A percentile compares a stretch with the other conserved stretches of the same genome.
phyloP scores from a whole-genome alignment of 2,329 filamentous ascomycete genomes.

The Rasamsonia emersonii region DNA sequence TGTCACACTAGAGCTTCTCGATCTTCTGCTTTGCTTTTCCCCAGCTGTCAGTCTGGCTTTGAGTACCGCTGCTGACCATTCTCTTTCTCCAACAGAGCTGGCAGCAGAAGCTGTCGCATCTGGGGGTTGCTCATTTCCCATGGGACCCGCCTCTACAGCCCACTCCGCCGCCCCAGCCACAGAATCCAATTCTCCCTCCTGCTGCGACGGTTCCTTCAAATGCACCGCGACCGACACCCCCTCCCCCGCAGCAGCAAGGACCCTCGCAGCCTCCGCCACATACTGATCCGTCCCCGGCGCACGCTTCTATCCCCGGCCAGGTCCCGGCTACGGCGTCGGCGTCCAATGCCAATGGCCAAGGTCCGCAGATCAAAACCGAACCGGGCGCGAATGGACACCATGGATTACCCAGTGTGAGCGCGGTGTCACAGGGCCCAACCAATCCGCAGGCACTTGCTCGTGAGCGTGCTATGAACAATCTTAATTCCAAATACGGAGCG shows the following conservation, averaged over 20 bases:
- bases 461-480: slow-evolving; percentile 44
- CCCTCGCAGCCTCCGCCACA: slow-evolving; percentile 28
- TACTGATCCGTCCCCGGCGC: slow-evolving; percentile 19
- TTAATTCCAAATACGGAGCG: slow-evolving; percentile 41
- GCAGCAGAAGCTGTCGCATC: slow-evolving; percentile 81
- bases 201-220: slow-evolving; percentile 36
- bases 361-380: slow-evolving; percentile 46
- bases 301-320: slow-evolving; percentile 12
- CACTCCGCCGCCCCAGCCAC: slow-evolving; percentile 36
- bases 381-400: slow-evolving; percentile 33
- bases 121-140: slow-evolving; percentile 80
- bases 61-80: neutral
- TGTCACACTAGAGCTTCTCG: too few species aligned
- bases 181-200: slow-evolving; percentile 30
- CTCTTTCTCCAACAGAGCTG: slow-evolving; percentile 59
- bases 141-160: slow-evolving; percentile 83
- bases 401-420: slow-evolving; percentile 25
- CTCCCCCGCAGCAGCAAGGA: slow-evolving; percentile 26
- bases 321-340: slow-evolving; percentile 7
- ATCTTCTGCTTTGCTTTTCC: too few species aligned
- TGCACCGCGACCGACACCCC: slow-evolving; percentile 28
- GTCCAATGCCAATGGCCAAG: slow-evolving; percentile 21
- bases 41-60: too few species aligned
- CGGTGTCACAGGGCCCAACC: slow-evolving; percentile 23
- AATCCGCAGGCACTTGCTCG: slow-evolving; percentile 41